These are phyloP conservation scores for Sarocladium brachiariae DNA, from an alignment of 2,329 filamentous ascomycete species.

Conservation along the genomic window DNA sequence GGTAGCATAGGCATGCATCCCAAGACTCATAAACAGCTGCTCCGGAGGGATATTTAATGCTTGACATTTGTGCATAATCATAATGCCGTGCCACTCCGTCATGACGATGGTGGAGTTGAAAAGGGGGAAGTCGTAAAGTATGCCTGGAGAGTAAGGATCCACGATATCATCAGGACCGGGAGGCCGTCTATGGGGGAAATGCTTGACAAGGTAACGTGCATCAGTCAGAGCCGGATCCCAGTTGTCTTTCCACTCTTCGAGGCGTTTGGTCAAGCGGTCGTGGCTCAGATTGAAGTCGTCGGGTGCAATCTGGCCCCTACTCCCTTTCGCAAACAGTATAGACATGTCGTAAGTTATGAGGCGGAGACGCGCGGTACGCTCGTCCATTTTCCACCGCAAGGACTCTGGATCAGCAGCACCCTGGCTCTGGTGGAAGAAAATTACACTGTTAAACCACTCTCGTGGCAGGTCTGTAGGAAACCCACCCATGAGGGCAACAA, in stretches of 20 bases:
- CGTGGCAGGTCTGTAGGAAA: slow-evolving; percentile 65
- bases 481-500: slow-evolving; percentile 75
- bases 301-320: slow-evolving; percentile 54
- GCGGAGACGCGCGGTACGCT: slow-evolving; percentile 58
- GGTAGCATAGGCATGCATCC: slow-evolving; percentile 57
- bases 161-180: slow-evolving; percentile 60
- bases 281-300: slow-evolving; percentile 62
- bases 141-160: slow-evolving; percentile 62
- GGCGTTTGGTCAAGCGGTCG: slow-evolving; percentile 38
- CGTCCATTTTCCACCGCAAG: slow-evolving; percentile 59
- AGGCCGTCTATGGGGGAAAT: slow-evolving; percentile 50
- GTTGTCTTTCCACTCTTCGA: slow-evolving; percentile 44
- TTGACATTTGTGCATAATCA: slow-evolving; percentile 76
- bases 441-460: slow-evolving; percentile 68
- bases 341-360: slow-evolving; percentile 76
- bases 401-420: slow-evolving; percentile 53
- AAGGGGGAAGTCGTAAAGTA: slow-evolving; percentile 63
- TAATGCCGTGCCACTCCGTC: slow-evolving; percentile 71
- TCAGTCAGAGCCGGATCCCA: slow-evolving; percentile 59
- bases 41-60: slow-evolving; percentile 50
- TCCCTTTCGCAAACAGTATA: slow-evolving; percentile 63
- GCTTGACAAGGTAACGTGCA: slow-evolving; percentile 53
- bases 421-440: slow-evolving; percentile 57
- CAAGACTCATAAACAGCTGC: slow-evolving; percentile 46
- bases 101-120: slow-evolving; percentile 69